Percentiles rank a stretch among this genome's conserved stretches.
These are phyloP conservation scores for Immersiella caudata DNA, from an alignment of 495 filamentous ascomycete species.

Conservation along the genomic window DNA sequence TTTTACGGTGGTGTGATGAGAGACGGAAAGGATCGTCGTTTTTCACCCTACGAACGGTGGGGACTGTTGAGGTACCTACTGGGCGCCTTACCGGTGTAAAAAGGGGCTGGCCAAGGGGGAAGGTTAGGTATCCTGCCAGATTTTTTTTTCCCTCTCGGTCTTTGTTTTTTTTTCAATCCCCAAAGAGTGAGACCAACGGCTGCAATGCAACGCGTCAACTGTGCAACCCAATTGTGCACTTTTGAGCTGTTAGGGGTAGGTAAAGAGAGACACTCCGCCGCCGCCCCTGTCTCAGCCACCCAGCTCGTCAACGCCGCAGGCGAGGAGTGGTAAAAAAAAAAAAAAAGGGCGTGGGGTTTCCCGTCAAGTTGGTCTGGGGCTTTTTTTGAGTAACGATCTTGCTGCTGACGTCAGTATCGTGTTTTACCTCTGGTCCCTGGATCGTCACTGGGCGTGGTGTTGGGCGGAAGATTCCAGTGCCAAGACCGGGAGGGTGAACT, in stretches of 20 bases:
- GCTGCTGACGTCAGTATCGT: background rate
- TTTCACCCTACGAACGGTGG: no score
- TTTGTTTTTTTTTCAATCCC: background rate
- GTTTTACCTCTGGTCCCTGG: background rate
- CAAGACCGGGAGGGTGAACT: background rate
- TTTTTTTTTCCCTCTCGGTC: constrained; percentile 5
- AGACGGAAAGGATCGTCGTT: no score
- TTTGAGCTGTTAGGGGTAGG: background rate
- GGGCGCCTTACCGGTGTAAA: no score
- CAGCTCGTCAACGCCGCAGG: background rate
- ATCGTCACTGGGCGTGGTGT: background rate
- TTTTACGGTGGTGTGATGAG: no score
- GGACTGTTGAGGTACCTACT: no score
- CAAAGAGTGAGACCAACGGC: background rate
- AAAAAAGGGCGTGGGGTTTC: background rate
- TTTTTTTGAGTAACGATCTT: background rate
- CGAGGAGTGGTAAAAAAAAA: background rate
- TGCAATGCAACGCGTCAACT: background rate
- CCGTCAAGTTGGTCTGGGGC: background rate
- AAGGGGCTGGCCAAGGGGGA: no score
- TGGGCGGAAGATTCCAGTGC: background rate
- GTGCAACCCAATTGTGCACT: background rate
- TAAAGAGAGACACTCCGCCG: background rate
- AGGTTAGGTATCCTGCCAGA: no score
- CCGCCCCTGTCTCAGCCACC: background rate